A percentile compares a stretch with the other conserved stretches of the same genome.
Evolutionary conservation across 2,329 filamentous ascomycete genomes (phyloP).

Genomic region (Talaromyces amestolkiae): DNA sequence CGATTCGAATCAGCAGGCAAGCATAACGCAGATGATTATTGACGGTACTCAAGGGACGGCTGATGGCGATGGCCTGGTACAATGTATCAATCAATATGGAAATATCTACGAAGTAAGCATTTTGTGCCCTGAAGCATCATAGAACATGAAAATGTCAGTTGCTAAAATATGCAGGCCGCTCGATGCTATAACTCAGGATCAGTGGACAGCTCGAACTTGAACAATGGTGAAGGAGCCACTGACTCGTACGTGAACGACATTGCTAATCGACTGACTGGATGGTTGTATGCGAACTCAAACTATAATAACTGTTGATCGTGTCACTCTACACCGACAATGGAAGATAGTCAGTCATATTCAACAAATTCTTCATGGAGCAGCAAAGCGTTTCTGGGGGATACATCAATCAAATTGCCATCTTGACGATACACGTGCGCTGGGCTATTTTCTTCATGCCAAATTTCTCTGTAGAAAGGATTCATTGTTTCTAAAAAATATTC

Average conservation of each 20-base stretch:
- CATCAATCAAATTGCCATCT: background rate
- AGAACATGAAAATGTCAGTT: background rate
- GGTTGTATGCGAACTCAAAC: constrained; percentile 8
- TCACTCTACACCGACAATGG: background rate
- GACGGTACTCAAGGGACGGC: constrained; percentile 15
- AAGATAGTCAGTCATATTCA: background rate
- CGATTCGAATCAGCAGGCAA: constrained; percentile 6
- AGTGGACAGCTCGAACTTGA: constrained; percentile 14
- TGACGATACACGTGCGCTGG: background rate
- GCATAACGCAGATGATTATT: constrained; percentile 17
- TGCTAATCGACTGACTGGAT: constrained; percentile 16
- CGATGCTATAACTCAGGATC: constrained; percentile 19
- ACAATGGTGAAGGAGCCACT: constrained; percentile 15
- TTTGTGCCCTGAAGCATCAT: background rate
- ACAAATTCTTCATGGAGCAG: background rate
- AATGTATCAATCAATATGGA: constrained; percentile 18
- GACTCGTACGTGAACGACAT: constrained; percentile 19
- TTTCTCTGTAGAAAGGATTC: background rate
- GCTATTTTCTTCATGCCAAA: background rate
- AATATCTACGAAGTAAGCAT: constrained; percentile 16
- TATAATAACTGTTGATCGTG: constrained; percentile 6
- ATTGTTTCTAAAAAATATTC: background rate
- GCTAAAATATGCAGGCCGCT: constrained; percentile 11
- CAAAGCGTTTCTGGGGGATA: background rate
- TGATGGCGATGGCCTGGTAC: constrained; percentile 15